Conservation (phyloP, 371 early-diverging fungal genomes). For the Mucor plumbeus region DNA sequence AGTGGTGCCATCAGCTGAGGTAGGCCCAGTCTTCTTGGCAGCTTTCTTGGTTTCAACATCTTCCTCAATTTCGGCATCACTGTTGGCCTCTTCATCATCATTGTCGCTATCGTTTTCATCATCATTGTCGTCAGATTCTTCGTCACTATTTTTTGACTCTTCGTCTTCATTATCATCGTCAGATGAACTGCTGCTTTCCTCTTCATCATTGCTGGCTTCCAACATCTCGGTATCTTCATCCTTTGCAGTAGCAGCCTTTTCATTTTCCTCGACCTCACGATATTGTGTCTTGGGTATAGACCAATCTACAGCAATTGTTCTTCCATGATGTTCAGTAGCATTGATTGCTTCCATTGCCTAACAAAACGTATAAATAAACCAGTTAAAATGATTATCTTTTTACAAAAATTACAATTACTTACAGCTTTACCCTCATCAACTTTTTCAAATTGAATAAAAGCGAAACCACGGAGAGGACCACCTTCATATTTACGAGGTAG, state of each 20-base stretch:
- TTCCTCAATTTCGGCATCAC: slow-evolving; percentile 47
- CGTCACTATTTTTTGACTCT: slow-evolving; percentile 30
- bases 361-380: background rate
- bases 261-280: slow-evolving; percentile 63
- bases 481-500: slow-evolving; percentile 80
- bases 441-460: slow-evolving; percentile 82
- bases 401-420: slow-evolving; percentile 7
- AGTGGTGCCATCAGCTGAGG: slow-evolving; percentile 72
- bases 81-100: slow-evolving; percentile 48
- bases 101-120: slow-evolving; percentile 44
- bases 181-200: slow-evolving; percentile 41
- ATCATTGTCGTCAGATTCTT: slow-evolving; percentile 41
- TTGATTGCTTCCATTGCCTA: slow-evolving; percentile 80
- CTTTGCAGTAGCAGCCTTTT: slow-evolving; percentile 13
- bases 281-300: slow-evolving; percentile 80
- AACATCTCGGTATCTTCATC: slow-evolving; percentile 36
- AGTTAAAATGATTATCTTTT: background rate
- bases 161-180: slow-evolving; percentile 38
- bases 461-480: slow-evolving; percentile 84
- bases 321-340: slow-evolving; percentile 70
- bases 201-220: slow-evolving; percentile 31
- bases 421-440: slow-evolving; percentile 68
- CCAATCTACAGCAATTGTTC: slow-evolving; percentile 87
- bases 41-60: slow-evolving; percentile 31
- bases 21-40: slow-evolving; percentile 40